phyloP scores from a whole-genome alignment of 2,329 filamentous ascomycete genomes.

The Colletotrichum melonis region DNA sequence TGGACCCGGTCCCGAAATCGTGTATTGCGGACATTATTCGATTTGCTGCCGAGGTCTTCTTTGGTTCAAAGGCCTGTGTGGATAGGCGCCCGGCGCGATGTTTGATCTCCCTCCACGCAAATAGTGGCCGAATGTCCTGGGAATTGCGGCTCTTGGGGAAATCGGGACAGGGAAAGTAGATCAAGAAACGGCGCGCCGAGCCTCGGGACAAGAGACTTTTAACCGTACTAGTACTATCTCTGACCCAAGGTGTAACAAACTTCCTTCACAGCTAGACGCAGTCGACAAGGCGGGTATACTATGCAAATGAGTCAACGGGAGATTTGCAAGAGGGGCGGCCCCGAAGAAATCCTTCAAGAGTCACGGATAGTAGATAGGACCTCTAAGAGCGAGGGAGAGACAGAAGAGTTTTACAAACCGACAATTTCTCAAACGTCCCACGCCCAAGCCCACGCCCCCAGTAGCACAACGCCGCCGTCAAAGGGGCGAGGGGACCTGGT shows the following conservation, averaged over 20 bases:
- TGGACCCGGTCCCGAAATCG: slow-evolving; percentile 30
- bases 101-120: neutral
- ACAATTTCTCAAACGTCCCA: neutral
- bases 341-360: neutral
- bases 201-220: slow-evolving; percentile 14
- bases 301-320: neutral
- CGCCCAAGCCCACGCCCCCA: no score
- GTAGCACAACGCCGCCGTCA: slow-evolving; percentile 1
- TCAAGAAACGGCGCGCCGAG: neutral
- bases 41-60: neutral
- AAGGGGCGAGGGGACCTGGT: neutral
- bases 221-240: slow-evolving; percentile 1
- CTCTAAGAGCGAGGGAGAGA: neutral
- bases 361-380: neutral
- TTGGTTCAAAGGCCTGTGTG: neutral
- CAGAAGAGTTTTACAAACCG: neutral
- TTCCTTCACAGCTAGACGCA: neutral
- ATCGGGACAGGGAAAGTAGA: neutral
- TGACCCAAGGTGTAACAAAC: neutral
- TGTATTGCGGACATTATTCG: slow-evolving; percentile 21
- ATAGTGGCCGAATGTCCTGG: neutral
- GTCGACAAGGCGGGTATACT: neutral
- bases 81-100: neutral
- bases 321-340: neutral
- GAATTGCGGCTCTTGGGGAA: neutral